Evolutionary conservation across 1,139 yeast genomes (phyloP).

Genomic region (Kurtzmaniella natalensis): DNA sequence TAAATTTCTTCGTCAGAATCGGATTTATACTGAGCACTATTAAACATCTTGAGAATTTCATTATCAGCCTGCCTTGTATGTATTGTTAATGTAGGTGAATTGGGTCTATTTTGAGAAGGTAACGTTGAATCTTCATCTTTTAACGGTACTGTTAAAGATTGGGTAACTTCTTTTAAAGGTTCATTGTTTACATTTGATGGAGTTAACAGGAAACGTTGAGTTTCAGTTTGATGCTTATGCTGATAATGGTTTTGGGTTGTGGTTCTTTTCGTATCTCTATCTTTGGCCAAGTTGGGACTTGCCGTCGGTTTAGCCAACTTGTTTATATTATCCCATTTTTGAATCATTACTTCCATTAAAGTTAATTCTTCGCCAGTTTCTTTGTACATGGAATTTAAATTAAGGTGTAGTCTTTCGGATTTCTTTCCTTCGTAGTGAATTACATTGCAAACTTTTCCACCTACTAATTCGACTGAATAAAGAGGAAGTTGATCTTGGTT

Average conservation of each 20-base stretch:
- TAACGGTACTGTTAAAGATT: slow-evolving; percentile 31
- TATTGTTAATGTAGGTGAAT: slow-evolving; percentile 76
- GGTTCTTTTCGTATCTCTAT: no score
- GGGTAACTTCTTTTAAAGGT: slow-evolving; percentile 12
- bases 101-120: slow-evolving; percentile 20
- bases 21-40: slow-evolving; percentile 46
- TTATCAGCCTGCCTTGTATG: slow-evolving; percentile 72
- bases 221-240: slow-evolving; percentile 3
- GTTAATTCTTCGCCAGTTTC: slow-evolving; percentile 41
- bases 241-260: neutral
- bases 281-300: no score
- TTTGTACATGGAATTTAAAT: slow-evolving; percentile 51
- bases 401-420: slow-evolving; percentile 60
- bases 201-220: slow-evolving; percentile 4
- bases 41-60: slow-evolving; percentile 75
- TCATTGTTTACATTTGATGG: slow-evolving; percentile 11
- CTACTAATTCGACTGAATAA: neutral
- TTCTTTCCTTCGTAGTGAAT: slow-evolving; percentile 56
- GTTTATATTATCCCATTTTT: slow-evolving; percentile 4
- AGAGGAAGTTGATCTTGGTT: slow-evolving; percentile 2
- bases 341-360: slow-evolving; percentile 59
- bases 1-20: slow-evolving; percentile 28
- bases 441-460: slow-evolving; percentile 37
- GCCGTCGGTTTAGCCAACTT: slow-evolving; percentile 2
- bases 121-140: slow-evolving; percentile 21